phyloP scores from a whole-genome alignment of 345 rosid species.

The Eucalyptus viminalis region DNA sequence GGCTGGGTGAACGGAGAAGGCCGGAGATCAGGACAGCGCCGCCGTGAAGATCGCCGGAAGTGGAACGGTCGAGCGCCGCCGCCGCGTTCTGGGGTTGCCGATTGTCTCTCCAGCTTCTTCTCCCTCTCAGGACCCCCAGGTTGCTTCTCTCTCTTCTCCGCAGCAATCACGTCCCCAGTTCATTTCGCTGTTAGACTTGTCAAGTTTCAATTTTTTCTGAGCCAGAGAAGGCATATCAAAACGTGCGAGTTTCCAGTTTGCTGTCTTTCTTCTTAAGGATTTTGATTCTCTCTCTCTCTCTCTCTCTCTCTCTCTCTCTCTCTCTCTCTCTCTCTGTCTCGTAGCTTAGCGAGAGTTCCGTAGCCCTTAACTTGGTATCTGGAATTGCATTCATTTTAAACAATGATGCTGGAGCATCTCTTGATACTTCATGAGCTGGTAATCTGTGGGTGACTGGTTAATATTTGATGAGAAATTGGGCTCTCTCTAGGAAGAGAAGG shows the following conservation, averaged over 20 bases:
- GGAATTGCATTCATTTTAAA: no score
- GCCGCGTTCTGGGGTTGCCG: not conserved
- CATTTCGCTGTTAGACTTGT: not conserved
- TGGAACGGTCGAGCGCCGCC: not conserved
- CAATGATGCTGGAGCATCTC: not conserved
- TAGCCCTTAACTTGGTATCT: no score
- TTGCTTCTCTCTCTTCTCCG: not conserved
- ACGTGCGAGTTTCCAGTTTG: no score
- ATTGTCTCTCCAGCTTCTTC: not conserved
- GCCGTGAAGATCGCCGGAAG: not conserved
- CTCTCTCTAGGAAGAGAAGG: not conserved
- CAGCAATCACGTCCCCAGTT: not conserved
- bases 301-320: no score
- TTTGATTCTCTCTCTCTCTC: no score
- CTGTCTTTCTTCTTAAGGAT: no score
- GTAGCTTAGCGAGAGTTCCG: no score
- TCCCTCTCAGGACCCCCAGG: not conserved
- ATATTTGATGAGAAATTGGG: not conserved
- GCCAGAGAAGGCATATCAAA: no score
- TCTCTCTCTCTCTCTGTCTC: no score
- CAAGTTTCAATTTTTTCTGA: no score
- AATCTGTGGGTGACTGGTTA: not conserved
- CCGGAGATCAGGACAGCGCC: not conserved
- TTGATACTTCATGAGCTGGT: not conserved
- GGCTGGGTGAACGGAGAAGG: not conserved